Conservation (phyloP, 345 rosid species). For the Erysimum cheiranthoides region DNA sequence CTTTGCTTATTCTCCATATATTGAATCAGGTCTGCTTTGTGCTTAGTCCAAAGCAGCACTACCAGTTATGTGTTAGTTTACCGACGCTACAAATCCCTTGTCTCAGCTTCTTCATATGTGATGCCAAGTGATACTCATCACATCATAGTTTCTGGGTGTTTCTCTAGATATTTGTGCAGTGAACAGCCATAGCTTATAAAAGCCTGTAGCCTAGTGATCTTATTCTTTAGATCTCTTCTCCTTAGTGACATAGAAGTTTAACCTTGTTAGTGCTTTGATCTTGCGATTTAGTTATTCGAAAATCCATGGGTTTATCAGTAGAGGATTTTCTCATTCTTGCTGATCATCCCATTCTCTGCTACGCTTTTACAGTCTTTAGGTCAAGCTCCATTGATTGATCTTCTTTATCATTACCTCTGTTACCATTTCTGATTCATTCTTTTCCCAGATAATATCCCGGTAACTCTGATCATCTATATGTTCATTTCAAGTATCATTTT, state of each 20-base stretch:
- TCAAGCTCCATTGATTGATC: conserved; percentile 14
- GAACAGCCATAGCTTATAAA: conserved; percentile 6
- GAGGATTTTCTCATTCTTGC: not conserved
- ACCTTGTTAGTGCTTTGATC: conserved; percentile 15
- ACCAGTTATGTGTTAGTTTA: conserved; percentile 20
- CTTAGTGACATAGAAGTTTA: not conserved
- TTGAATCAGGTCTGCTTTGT: conserved; percentile 44
- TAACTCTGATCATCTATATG: not conserved
- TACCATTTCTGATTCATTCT: not conserved
- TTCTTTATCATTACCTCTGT: not conserved
- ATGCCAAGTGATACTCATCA: conserved; percentile 1
- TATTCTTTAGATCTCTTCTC: conserved; percentile 20
- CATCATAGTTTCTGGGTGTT: conserved; percentile 16
- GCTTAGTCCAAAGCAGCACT: conserved; percentile 39
- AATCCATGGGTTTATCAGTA: not conserved
- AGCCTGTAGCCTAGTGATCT: conserved; percentile 8
- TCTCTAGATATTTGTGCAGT: conserved; percentile 13
- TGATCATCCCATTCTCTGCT: conserved; percentile 19
- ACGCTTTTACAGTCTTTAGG: not conserved
- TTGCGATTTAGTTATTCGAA: not conserved
- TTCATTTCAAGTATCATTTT: not conserved
- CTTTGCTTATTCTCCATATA: conserved; percentile 20
- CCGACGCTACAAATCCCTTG: conserved; percentile 12
- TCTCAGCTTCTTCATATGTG: conserved; percentile 27
- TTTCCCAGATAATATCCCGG: not conserved